Evolutionary conservation across 192 early-diverging fungal genomes (phyloP).

Genomic region (Cetraspora pellucida): DNA sequence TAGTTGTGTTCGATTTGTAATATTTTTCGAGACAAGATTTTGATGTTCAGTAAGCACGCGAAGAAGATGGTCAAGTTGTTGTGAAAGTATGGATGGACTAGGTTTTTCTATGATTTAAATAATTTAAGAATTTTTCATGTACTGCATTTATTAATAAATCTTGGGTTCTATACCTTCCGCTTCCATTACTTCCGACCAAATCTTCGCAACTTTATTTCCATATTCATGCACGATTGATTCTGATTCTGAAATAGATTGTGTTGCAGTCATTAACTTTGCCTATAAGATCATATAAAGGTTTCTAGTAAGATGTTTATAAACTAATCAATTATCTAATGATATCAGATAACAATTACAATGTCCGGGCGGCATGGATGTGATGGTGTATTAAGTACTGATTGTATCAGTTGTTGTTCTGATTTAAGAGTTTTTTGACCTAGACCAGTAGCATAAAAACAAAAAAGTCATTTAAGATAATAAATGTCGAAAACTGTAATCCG

Average conservation of each 20-base stretch:
- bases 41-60: not conserved
- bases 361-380: no score
- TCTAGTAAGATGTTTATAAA: no score
- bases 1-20: not conserved
- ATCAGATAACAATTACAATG: no score
- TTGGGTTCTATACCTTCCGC: not conserved
- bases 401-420: no score
- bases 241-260: not conserved
- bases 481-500: no score
- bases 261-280: not conserved
- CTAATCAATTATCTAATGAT: no score
- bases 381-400: no score
- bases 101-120: slow-evolving; percentile 13
- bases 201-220: not conserved
- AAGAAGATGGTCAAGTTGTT: slow-evolving; percentile 19
- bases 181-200: slow-evolving; percentile 21
- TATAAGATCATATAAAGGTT: not conserved
- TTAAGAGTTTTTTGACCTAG: no score
- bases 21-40: slow-evolving; percentile 1
- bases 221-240: not conserved
- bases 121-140: not conserved
- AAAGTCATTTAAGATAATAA: no score
- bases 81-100: not conserved
- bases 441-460: no score
- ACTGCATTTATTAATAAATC: not conserved